phyloP scores from a whole-genome alignment of 2,329 filamentous ascomycete species.

The Penicillium digitatum region DNA sequence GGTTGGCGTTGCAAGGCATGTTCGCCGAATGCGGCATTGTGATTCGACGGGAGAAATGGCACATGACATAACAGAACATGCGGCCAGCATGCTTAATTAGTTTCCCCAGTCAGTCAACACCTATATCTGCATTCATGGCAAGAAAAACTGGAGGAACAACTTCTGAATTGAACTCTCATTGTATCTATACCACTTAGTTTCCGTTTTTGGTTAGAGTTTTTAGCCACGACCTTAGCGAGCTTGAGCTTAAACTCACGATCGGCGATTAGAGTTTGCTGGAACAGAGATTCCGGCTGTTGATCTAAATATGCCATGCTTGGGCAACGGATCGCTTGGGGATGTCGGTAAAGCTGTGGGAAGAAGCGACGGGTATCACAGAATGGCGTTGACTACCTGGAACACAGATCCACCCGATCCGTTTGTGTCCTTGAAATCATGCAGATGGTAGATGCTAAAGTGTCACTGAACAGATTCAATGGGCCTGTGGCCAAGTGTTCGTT shows the following conservation, averaged over 20 bases:
- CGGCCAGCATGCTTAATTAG: not conserved
- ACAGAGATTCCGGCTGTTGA: not conserved
- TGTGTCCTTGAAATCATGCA: not conserved
- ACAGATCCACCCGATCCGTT: not conserved
- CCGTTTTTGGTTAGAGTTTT: not conserved
- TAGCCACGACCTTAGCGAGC: not conserved
- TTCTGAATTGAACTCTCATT: not conserved
- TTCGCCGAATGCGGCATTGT: not conserved
- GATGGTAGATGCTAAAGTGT: not conserved
- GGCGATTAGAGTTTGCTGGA: not conserved
- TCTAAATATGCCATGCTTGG: not conserved
- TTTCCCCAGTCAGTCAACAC: not conserved
- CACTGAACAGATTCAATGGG: not conserved
- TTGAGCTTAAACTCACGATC: not conserved
- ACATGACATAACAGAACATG: not conserved
- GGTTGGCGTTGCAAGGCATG: not conserved
- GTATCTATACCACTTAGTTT: not conserved
- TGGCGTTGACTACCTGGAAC: not conserved
- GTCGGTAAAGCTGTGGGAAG: not conserved
- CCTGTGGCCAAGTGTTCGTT: not conserved
- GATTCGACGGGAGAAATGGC: not conserved
- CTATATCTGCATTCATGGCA: not conserved
- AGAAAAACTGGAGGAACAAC: not conserved
- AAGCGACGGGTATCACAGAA: not conserved
- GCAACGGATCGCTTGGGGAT: not conserved